Evolutionary conservation across 345 rosid genomes (phyloP), one percentile per base, ranked within the genome.

Genomic region (Acer saccharum): DNA sequence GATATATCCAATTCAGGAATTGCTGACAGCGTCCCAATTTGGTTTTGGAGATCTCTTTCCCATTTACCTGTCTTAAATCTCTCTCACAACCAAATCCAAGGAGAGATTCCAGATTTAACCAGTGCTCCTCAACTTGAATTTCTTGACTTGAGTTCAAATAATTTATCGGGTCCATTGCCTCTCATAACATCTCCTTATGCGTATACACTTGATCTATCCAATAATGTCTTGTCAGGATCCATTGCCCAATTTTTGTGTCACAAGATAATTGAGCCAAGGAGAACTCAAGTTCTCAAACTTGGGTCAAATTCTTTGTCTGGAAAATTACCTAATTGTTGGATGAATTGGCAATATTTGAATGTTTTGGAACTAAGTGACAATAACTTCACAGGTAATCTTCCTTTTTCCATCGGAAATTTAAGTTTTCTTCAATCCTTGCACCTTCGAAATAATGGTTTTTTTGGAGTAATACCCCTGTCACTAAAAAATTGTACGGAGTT

Each of bases 1-100:
- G 84, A 86, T 65, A 52, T 84, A 29, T 81, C 87, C 1, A 18
- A 48, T 17, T 35, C 84, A 12, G 73, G 50, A 16, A 79, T 86
- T 68, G 69, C 82, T 63, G 85, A 69, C 39, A 5, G 54, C 10
- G 46, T 83, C 13, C 82, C 82, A 0, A 1, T 10, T 6, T 80
- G 78, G 88, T 84, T 83, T 57, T 77, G 84, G 84, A 35, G 75
- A 18, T 52, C 61, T 39, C 61, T 79, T 48, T 44, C 71, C 2
- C 12, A 7, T 10, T 4, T 77, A 1, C 0, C 0, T 52, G 11
- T 6, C 61, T 65, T 83, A 8, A 80, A 84, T 66, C 41, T 84
- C 20, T 84, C 88, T 27, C 17, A 48, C 75, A 86, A 87, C 62
- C 62, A 21, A 6, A 58, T 87, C 41, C 29, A 61, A 18, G 90